Evolutionary conservation across 345 rosid species (phyloP).

Genomic region (Diplotaxis tenuifolia): DNA sequence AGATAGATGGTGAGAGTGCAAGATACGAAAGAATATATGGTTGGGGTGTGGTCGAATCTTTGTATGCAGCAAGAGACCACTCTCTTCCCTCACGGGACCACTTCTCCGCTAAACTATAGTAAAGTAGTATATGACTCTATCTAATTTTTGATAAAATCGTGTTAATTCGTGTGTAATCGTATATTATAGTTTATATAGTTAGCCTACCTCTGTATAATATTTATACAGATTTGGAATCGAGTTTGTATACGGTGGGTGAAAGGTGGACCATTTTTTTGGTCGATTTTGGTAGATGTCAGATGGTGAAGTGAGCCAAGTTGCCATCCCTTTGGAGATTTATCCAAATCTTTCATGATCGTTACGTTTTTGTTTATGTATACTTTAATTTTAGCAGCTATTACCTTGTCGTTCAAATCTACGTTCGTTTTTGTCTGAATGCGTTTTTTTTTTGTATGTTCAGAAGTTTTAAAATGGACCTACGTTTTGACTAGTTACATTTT

Average conservation of each 20-base stretch:
- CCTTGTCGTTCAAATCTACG: conserved; percentile 11
- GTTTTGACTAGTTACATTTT: too few relatives aligned
- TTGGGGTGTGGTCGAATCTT: conserved; percentile 36
- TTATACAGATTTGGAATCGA: background rate
- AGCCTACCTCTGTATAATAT: background rate
- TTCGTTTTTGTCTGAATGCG: background rate
- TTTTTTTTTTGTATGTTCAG: background rate
- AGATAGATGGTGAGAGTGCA: conserved; percentile 16
- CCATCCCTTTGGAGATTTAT: conserved; percentile 35
- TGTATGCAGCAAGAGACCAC: conserved; percentile 25
- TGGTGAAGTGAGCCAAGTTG: too few relatives aligned
- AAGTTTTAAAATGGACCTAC: background rate
- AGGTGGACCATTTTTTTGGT: conserved; percentile 26
- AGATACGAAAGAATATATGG: conserved; percentile 28
- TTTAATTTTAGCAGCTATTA: conserved; percentile 11
- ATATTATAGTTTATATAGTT: background rate
- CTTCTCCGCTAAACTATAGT: conserved; percentile 1
- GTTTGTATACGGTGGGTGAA: background rate
- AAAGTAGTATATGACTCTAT: too few relatives aligned
- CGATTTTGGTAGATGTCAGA: conserved; percentile 22
- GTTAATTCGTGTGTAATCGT: conserved; percentile 12
- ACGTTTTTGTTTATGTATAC: conserved; percentile 24
- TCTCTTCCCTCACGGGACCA: conserved; percentile 27
- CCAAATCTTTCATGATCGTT: conserved; percentile 36
- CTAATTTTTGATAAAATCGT: background rate